phyloP scores from a whole-genome alignment of 371 early-diverging fungal species.

The Dichotomocladium elegans region DNA sequence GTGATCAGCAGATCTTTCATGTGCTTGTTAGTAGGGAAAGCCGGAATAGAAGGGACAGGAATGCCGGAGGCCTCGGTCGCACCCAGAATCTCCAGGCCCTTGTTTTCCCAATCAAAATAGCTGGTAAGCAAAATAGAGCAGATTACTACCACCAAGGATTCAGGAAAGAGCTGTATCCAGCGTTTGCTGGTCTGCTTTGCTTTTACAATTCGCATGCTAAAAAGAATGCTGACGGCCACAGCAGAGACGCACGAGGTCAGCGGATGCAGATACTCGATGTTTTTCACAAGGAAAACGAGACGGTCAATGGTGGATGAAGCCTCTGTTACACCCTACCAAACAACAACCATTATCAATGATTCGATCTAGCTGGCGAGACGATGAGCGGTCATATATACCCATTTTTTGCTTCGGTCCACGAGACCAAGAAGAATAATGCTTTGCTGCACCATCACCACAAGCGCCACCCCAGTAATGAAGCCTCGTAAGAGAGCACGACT shows the following conservation, averaged over 20 bases:
- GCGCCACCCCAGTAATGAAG: conserved; percentile 91
- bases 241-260: conserved; percentile 70
- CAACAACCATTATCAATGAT: neutral
- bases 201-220: conserved; percentile 59
- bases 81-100: conserved; percentile 75
- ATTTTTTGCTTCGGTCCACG: conserved; percentile 30
- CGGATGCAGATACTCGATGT: conserved; percentile 54
- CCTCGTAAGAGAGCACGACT: conserved; percentile 88
- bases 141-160: conserved; percentile 81
- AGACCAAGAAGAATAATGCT: conserved; percentile 73
- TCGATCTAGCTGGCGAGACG: neutral
- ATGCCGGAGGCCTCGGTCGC: conserved; percentile 59
- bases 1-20: conserved; percentile 57
- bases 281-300: conserved; percentile 53
- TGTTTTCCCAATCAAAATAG: conserved; percentile 61
- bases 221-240: conserved; percentile 64
- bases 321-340: conserved; percentile 49
- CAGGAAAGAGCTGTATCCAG: conserved; percentile 79
- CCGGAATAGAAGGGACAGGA: conserved; percentile 57
- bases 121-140: conserved; percentile 61
- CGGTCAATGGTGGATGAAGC: conserved; percentile 75
- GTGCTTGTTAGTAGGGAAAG: conserved; percentile 51
- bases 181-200: conserved; percentile 33
- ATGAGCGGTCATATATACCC: conserved; percentile 1
- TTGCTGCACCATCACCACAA: conserved; percentile 88